Evolutionary conservation across 495 filamentous ascomycete species (phyloP).

Genomic region (Penicillium turbatum): DNA sequence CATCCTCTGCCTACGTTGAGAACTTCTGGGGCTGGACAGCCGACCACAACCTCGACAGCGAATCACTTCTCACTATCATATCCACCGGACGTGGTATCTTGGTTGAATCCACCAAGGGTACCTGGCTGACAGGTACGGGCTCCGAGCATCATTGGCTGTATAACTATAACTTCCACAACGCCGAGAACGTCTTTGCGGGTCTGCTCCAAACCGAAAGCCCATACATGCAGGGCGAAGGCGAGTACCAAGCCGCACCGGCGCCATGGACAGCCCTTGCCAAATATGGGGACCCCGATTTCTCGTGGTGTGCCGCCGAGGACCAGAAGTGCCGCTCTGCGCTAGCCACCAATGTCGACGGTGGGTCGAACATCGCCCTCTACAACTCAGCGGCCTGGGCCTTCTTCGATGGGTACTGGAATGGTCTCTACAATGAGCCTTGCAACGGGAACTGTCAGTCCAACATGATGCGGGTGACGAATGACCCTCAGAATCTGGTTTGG

Average conservation of each 20-base stretch:
- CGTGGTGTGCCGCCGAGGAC: constrained; percentile 31
- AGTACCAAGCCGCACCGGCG: constrained; percentile 32
- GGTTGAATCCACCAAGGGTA: constrained; percentile 42
- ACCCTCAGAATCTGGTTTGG: constrained; percentile 34
- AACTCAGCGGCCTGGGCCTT: constrained; percentile 52
- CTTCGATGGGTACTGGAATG: constrained; percentile 41
- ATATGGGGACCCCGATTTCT: constrained; percentile 44
- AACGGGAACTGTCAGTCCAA: constrained; percentile 41
- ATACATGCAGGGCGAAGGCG: constrained; percentile 43
- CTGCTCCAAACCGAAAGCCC: constrained; percentile 44
- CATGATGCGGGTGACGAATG: constrained; percentile 35
- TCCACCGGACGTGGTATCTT: constrained; percentile 49
- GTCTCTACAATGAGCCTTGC: constrained; percentile 32
- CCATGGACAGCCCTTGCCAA: constrained; percentile 37
- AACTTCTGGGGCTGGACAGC: constrained; percentile 62
- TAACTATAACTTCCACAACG: constrained; percentile 47
- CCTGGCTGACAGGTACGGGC: constrained; percentile 41
- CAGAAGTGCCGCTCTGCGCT: constrained; percentile 39
- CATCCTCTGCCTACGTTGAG: constrained; percentile 53
- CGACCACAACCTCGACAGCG: constrained; percentile 49
- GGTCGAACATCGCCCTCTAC: constrained; percentile 50
- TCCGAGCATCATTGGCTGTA: constrained; percentile 51
- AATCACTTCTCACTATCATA: constrained; percentile 33
- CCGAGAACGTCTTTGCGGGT: constrained; percentile 44
- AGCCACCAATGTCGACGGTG: constrained; percentile 35